These are phyloP conservation scores for Amniculicola lignicola DNA, from an alignment of 495 filamentous ascomycete genomes.

Conservation along the genomic window DNA sequence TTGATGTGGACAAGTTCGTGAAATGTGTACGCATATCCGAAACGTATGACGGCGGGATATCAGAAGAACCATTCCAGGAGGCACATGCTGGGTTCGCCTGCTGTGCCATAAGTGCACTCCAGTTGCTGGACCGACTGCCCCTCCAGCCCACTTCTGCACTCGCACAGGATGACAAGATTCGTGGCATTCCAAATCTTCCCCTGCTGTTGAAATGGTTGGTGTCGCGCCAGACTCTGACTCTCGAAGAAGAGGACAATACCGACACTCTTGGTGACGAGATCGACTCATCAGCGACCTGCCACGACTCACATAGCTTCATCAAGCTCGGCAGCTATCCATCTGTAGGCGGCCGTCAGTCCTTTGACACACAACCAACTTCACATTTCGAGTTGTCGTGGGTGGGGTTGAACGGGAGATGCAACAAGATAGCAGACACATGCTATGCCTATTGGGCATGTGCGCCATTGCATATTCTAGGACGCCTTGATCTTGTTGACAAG, in stretches of 20 bases:
- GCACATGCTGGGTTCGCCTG: constrained; percentile 89
- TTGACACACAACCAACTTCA: constrained; percentile 20
- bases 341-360: constrained; percentile 17
- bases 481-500: constrained; percentile 57
- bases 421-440: constrained; percentile 90
- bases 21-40: constrained; percentile 67
- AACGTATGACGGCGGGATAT: constrained; percentile 89
- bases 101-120: constrained; percentile 73
- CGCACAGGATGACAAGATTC: constrained; percentile 17
- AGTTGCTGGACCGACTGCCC: constrained; percentile 59
- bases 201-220: constrained; percentile 62
- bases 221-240: constrained; percentile 57
- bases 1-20: constrained; percentile 67
- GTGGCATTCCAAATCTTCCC: constrained; percentile 42
- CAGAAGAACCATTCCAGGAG: constrained; percentile 76
- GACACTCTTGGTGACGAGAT: constrained; percentile 35
- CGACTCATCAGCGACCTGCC: constrained; percentile 31
- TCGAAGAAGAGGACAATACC: constrained; percentile 44
- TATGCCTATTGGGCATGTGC: constrained; percentile 88
- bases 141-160: no score
- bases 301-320: constrained; percentile 32
- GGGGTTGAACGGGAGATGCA: constrained; percentile 83
- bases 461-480: constrained; percentile 69
- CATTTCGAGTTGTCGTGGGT: constrained; percentile 48
- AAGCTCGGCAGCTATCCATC: constrained; percentile 30